Conservation (phyloP, 768 basidiomycete species). For the Peribolospora baueri region DNA sequence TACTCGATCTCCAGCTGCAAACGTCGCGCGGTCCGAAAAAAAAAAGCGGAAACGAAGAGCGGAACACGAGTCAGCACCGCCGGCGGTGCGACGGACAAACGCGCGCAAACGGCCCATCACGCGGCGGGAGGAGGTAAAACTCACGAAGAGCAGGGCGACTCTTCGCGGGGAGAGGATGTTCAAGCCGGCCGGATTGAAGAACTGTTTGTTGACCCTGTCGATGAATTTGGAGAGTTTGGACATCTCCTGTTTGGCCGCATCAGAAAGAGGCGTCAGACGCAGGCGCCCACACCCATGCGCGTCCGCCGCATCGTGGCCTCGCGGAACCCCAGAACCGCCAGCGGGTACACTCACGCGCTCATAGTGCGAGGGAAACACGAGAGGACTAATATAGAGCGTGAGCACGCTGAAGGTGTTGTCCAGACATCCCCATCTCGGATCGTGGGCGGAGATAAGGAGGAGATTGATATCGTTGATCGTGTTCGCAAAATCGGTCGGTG, state of each 20-base stretch:
- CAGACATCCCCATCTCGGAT: constrained; percentile 39
- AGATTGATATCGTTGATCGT: constrained; percentile 80
- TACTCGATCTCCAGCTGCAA: constrained; percentile 10
- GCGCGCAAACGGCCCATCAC: background rate
- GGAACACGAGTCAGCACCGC: background rate
- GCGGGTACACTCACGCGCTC: constrained; percentile 33
- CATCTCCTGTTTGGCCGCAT: constrained; percentile 48
- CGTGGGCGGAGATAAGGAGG: constrained; percentile 62
- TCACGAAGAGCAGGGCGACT: constrained; percentile 74
- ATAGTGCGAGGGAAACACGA: constrained; percentile 51
- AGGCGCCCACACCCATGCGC: background rate
- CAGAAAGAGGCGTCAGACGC: background rate
- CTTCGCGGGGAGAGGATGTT: constrained; percentile 63
- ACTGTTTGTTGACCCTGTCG: constrained; percentile 37
- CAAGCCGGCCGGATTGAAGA: constrained; percentile 68
- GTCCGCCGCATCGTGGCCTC: too few relatives aligned
- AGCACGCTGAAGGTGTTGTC: constrained; percentile 60
- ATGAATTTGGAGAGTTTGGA: constrained; percentile 36
- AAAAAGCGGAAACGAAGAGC: background rate
- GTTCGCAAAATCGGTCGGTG: constrained; percentile 68
- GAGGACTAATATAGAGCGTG: constrained; percentile 51
- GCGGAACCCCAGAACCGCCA: background rate
- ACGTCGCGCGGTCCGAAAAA: background rate
- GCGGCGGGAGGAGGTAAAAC: constrained; percentile 19
- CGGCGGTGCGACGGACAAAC: background rate